phyloP scores from a whole-genome alignment of 495 filamentous ascomycete species.

The Filosporella fistucella region DNA sequence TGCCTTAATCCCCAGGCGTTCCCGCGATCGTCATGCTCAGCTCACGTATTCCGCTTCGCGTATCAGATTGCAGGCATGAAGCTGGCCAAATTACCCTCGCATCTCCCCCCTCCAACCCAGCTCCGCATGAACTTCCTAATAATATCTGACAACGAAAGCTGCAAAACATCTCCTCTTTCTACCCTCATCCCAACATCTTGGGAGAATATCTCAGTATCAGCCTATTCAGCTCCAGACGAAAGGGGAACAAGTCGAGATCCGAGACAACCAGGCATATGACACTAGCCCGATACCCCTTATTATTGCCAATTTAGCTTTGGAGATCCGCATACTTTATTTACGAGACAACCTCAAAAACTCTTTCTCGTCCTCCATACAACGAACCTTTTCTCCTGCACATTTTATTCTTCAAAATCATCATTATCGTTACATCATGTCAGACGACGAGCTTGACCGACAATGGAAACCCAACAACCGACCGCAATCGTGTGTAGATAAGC shows the following conservation, averaged over 20 bases:
- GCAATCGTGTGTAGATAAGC: constrained; percentile 64
- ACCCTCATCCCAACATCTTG: neutral
- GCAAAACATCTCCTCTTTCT: neutral
- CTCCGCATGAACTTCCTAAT: constrained; percentile 3
- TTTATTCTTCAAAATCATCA: constrained; percentile 11
- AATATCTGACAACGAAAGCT: neutral
- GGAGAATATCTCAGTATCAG: no score
- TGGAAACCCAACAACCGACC: constrained; percentile 74
- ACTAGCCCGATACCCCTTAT: constrained; percentile 19
- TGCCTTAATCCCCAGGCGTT: constrained; percentile 1
- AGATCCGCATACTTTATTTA: constrained; percentile 12
- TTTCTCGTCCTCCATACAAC: neutral
- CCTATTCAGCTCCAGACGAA: no score
- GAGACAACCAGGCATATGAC: neutral
- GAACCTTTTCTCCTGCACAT: constrained; percentile 7
- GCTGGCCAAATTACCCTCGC: constrained; percentile 1
- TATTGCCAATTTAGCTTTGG: constrained; percentile 10
- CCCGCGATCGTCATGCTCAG: constrained; percentile 4
- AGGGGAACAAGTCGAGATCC: neutral
- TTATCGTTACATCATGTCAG: constrained; percentile 41
- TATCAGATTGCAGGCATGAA: constrained; percentile 14
- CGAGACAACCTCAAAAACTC: neutral
- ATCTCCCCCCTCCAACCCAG: neutral
- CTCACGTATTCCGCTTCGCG: neutral
- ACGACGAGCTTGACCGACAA: constrained; percentile 63